These are phyloP conservation scores for Fusarium tricinctum DNA, from an alignment of 2,329 filamentous ascomycete species.

Conservation along the genomic window DNA sequence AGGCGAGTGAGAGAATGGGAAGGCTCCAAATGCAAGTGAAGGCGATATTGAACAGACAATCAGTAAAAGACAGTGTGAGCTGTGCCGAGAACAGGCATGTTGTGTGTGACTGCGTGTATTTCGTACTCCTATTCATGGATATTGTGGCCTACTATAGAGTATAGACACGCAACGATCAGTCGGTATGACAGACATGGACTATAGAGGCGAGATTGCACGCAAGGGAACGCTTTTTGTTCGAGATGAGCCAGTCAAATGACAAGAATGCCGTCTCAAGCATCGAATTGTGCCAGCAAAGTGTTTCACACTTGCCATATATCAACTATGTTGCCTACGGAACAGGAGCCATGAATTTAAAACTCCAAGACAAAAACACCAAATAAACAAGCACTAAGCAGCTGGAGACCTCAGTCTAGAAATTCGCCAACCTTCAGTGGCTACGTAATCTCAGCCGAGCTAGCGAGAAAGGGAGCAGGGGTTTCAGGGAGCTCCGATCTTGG, in stretches of 20 bases:
- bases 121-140: too few species aligned
- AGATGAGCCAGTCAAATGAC: conserved; percentile 14
- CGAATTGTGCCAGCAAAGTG: conserved; percentile 6
- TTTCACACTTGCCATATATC: conserved; percentile 27
- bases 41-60: too few species aligned
- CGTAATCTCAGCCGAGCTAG: conserved; percentile 26
- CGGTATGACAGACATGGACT: conserved; percentile 2
- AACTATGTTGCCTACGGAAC: neutral
- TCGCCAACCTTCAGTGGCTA: conserved; percentile 7
- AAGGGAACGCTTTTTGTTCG: conserved; percentile 8
- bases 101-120: neutral
- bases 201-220: conserved; percentile 26
- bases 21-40: conserved; percentile 16
- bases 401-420: neutral
- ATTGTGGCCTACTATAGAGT: too few species aligned
- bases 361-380: neutral
- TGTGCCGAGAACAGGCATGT: neutral
- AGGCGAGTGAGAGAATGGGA: conserved; percentile 31
- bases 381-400: conserved; percentile 7
- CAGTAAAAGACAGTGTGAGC: neutral
- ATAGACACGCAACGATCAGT: neutral
- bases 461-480: conserved; percentile 35
- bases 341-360: conserved; percentile 13
- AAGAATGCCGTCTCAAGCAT: neutral
- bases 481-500: conserved; percentile 37